Evolutionary conservation across 768 basidiomycete species (phyloP), one percentile per base, ranked within the genome.

Genomic region (Leucosporidium scottii): DNA sequence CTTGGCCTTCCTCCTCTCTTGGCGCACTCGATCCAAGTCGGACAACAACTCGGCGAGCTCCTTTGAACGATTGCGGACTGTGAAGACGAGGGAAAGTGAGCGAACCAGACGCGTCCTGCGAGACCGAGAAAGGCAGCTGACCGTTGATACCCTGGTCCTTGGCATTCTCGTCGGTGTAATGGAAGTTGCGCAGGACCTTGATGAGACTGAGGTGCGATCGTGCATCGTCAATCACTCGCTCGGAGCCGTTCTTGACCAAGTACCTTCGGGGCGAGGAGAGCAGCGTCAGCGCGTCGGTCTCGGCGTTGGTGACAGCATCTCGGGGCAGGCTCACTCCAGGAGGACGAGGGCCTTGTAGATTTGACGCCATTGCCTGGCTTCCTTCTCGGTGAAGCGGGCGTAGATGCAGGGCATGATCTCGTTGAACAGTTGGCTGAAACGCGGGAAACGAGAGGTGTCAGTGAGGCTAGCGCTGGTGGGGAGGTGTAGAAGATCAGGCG

Each of bases 341-440:
- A 64, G 56, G 48, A 69, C 68, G 34, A 75, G 63, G 5, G 57
- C 91, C 83, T 99, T 99, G 84, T 99, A 99, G 66, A 99, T 98
- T 78, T 99, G 93, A 47, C 96, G 83, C 96, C 96, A 99, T 77
- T 99, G 91, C 27, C 89, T 82, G 0, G 96, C 96, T 79, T 99
- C 96, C 80, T 98, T 98, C 79, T 98, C 91, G 87, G 93, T 94
- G 78, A 94, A 96, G 31, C 91, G 71, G 10, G 86, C 83, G 78
- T 96, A 98, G 73, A 97, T 96, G 75, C 85, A 86, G 5, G 96
- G 94, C 93, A 99, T 97, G 77, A 98, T 92, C 81, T 99, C 94
- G 79, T 98, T 99, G 80, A 99, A 99, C 70, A 93, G 85, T 83
- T 93, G 91, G 80, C 93, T 96, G 77, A 59, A 31, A 27, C 30